Evolutionary conservation across 495 filamentous ascomycete genomes (phyloP), one percentile per base, ranked within the genome.

Genomic region (Annulohypoxylon bovei): DNA sequence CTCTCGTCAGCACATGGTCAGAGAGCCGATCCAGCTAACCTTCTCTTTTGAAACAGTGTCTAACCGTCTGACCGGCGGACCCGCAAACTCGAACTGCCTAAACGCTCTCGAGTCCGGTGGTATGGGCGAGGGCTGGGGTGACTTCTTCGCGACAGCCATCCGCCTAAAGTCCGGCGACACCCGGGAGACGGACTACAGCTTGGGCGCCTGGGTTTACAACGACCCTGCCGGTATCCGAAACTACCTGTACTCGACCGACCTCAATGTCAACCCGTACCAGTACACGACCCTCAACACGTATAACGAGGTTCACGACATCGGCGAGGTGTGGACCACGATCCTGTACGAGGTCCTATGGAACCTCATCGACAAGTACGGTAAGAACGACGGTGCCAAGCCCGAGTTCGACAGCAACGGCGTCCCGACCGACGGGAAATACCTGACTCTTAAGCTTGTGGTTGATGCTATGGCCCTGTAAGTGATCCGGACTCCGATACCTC

Each of bases 121-220:
- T 52, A 85, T 87, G 85, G 84, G 85, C 35, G 85, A 87, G 62
- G 85, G 85, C 42, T 87, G 85, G 85, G 77, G 81, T 25, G 85
- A 87, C 70, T 86, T 84, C 77, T 81, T 81, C 73, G 82, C 81
- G 6, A 84, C 81, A 0, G 83, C 83, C 18, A 82, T 86, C 70
- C 80, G 83, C 47, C 74, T 86, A 61, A 82, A 85, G 79, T 27
- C 80, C 14, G 30, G 16, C 22, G 84, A 86, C 62, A 86, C 80
- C 0, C 83, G 83, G 28, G 42, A 69, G 9, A 86, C 76, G 0
- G 70, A 81, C 70, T 86, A 84, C 71, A 65, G 74, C 37, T 74
- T 85, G 63, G 82, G 82, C 54, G 78, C 77, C 52, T 81, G 85
- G 85, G 80, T 81, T 1, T 70, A 71, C 67, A 78, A 80, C 71